phyloP scores from a whole-genome alignment of 169 alveolate genomes.

The Cryptosporidium canis region DNA sequence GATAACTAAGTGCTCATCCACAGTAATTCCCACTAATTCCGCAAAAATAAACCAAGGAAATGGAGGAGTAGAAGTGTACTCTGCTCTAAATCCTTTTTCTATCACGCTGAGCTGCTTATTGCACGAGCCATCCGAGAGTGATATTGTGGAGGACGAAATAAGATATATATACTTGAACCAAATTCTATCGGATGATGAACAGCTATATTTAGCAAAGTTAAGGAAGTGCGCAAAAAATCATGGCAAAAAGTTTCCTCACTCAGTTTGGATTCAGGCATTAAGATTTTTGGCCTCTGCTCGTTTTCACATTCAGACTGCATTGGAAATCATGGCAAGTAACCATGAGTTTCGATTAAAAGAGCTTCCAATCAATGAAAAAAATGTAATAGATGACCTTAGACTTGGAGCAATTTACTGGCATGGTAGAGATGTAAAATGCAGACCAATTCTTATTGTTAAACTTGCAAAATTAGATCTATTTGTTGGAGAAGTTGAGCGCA shows the following conservation, averaged over 20 bases:
- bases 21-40: neutral
- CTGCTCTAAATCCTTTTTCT: slow-evolving; percentile 48
- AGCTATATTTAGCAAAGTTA: slow-evolving; percentile 40
- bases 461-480: slow-evolving; percentile 34
- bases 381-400: slow-evolving; percentile 53
- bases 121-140: slow-evolving; percentile 22
- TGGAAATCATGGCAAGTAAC: slow-evolving; percentile 48
- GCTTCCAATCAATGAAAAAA: slow-evolving; percentile 51
- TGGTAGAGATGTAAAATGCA: slow-evolving; percentile 72
- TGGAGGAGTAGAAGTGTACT: slow-evolving; percentile 40
- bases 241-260: slow-evolving; percentile 41
- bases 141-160: slow-evolving; percentile 50
- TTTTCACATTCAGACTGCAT: slow-evolving; percentile 50
- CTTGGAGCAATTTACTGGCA: slow-evolving; percentile 74
- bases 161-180: slow-evolving; percentile 65
- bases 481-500: slow-evolving; percentile 61
- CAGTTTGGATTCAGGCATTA: slow-evolving; percentile 60
- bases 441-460: slow-evolving; percentile 71
- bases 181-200: slow-evolving; percentile 49
- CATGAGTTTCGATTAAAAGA: slow-evolving; percentile 43
- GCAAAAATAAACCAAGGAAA: neutral
- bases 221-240: slow-evolving; percentile 38
- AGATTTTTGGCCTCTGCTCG: slow-evolving; percentile 58
- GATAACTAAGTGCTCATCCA: neutral
- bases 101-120: slow-evolving; percentile 41